These are phyloP conservation scores for Penicillium riverlandense DNA, from an alignment of 495 filamentous ascomycete genomes.

Conservation along the genomic window DNA sequence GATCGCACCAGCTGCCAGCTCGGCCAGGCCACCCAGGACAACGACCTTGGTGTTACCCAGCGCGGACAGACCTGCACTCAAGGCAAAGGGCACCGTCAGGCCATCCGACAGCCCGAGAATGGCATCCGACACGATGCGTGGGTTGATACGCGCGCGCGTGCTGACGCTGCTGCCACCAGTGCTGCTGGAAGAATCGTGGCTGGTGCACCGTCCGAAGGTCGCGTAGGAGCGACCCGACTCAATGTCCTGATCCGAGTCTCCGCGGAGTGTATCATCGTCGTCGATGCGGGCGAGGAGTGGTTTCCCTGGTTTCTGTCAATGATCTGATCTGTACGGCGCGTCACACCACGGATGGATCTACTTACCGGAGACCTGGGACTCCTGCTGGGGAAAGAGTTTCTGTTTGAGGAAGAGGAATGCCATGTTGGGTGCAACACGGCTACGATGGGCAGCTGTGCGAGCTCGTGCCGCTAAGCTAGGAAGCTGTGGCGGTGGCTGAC, in stretches of 20 bases:
- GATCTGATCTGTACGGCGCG: no score
- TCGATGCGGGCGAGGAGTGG: constrained; percentile 26
- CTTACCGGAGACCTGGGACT: constrained; percentile 7
- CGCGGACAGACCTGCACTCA: constrained; percentile 48
- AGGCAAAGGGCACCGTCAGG: constrained; percentile 50
- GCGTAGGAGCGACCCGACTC: constrained; percentile 32
- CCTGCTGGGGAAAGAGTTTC: constrained; percentile 28
- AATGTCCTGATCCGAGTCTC: constrained; percentile 23
- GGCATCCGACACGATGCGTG: constrained; percentile 50
- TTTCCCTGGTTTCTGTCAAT: constrained; percentile 17
- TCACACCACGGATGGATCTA: background rate
- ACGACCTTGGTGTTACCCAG: constrained; percentile 48
- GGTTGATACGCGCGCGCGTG: constrained; percentile 34
- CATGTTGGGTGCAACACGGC: constrained; percentile 11
- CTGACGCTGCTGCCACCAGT: constrained; percentile 20
- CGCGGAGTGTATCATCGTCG: constrained; percentile 23
- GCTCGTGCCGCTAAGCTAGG: no score
- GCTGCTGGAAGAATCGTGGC: constrained; percentile 19
- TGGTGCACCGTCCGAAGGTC: constrained; percentile 28
- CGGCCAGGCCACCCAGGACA: constrained; percentile 47
- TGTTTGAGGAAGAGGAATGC: constrained; percentile 37
- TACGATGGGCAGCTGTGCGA: no score
- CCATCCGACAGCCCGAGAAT: constrained; percentile 55
- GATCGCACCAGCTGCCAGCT: constrained; percentile 48
- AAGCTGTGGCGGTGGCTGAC: no score